These are phyloP conservation scores for Begonia fuchsioides DNA, from an alignment of 306 rosid genomes.

Conservation along the genomic window DNA sequence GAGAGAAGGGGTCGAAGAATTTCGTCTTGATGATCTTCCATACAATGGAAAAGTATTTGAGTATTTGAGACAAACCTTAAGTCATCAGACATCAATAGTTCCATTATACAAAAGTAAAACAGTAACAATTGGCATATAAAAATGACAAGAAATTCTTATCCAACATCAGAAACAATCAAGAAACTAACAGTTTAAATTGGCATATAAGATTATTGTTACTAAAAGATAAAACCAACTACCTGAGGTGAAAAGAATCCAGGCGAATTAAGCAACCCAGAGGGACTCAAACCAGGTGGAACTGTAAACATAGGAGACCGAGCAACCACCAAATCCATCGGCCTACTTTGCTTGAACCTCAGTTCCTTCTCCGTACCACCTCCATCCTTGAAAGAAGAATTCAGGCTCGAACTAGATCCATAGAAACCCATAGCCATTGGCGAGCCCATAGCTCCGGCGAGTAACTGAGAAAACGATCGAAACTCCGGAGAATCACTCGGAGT, in stretches of 20 bases:
- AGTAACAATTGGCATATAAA: background rate
- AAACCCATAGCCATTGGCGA: slow-evolving; percentile 55
- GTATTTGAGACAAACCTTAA: too few species aligned
- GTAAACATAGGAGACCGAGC: slow-evolving; percentile 69
- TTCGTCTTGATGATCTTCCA: too few species aligned
- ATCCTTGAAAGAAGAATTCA: slow-evolving; percentile 20
- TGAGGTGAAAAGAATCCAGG: slow-evolving; percentile 85
- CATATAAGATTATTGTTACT: too few species aligned
- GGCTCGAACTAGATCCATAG: slow-evolving; percentile 12
- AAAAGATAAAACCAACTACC: slow-evolving; percentile 23
- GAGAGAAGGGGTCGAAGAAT: too few species aligned
- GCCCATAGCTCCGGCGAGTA: slow-evolving; percentile 96
- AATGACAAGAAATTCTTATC: too few species aligned
- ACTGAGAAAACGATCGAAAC: slow-evolving; percentile 64
- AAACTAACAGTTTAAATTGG: too few species aligned
- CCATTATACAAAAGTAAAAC: too few species aligned
- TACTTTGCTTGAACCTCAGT: slow-evolving; percentile 63
- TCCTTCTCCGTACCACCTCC: slow-evolving; percentile 24
- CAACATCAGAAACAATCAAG: too few species aligned
- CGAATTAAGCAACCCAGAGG: slow-evolving; percentile 86
- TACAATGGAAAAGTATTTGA: too few species aligned
- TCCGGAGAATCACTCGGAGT: slow-evolving; percentile 28
- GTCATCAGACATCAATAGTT: too few species aligned
- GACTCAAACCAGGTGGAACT: slow-evolving; percentile 70
- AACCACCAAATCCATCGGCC: slow-evolving; percentile 66